A percentile compares a stretch with the other conserved stretches of the same genome.
Conservation (phyloP, 2,329 filamentous ascomycete species). For the Tolypocladium ophioglossoides region DNA sequence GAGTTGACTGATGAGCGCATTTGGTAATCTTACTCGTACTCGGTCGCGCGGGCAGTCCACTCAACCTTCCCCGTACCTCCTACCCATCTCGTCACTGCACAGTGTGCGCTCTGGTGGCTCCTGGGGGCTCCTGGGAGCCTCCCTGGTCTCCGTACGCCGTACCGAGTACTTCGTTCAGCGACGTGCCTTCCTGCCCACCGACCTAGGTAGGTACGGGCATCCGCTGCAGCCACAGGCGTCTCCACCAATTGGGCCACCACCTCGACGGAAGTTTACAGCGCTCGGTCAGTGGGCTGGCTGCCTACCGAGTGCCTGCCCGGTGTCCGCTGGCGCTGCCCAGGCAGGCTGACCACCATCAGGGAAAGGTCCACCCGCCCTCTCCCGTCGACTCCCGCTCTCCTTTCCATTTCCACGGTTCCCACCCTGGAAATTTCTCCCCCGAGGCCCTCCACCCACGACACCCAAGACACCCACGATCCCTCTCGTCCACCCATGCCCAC, state of each 20-base stretch:
- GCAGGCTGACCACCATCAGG: not conserved
- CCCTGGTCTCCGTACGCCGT: not conserved
- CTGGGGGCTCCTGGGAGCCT: no score
- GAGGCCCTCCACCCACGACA: constrained; percentile 2
- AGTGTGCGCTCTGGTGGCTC: not conserved
- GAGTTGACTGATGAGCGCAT: not conserved
- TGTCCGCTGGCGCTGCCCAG: not conserved
- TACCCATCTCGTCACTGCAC: not conserved
- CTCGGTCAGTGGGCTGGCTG: not conserved
- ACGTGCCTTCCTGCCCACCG: no score
- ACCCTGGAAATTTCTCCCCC: constrained; percentile 10
- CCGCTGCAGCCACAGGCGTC: not conserved
- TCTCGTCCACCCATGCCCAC: constrained; percentile 7
- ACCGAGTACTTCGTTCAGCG: no score
- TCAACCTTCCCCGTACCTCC: no score
- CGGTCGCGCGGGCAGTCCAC: not conserved
- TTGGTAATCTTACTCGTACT: no score
- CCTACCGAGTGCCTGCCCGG: no score
- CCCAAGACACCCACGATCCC: constrained; percentile 2
- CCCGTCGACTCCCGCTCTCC: constrained; percentile 6
- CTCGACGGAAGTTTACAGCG: not conserved
- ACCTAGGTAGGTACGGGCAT: not conserved
- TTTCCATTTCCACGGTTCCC: constrained; percentile 9
- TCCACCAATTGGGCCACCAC: not conserved
- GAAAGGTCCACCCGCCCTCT: not conserved